A percentile compares a stretch with the other conserved stretches of the same genome.
Conservation (phyloP, 192 early-diverging fungal genomes). For the Chytriomyces hyalinus region DNA sequence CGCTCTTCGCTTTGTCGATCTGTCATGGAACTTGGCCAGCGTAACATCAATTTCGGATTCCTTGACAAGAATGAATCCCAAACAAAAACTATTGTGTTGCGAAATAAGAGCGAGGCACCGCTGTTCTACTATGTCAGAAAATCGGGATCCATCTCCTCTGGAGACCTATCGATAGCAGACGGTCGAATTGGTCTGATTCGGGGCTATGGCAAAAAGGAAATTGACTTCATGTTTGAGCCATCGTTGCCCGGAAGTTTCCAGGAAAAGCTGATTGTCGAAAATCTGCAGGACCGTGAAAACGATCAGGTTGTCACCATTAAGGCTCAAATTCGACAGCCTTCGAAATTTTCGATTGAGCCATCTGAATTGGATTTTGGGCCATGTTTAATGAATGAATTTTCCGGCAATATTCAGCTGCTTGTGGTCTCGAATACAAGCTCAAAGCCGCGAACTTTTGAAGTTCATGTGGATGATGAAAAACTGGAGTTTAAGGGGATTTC, state of each 20-base stretch:
- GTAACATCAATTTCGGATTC: constrained; percentile 95
- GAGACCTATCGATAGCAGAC: constrained; percentile 81
- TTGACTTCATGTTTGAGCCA: constrained; percentile 92
- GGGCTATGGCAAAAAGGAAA: constrained; percentile 86
- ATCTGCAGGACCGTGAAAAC: constrained; percentile 84
- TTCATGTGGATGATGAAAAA: constrained; percentile 74
- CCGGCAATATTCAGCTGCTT: constrained; percentile 62
- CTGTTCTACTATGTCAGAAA: constrained; percentile 91
- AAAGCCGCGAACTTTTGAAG: constrained; percentile 76
- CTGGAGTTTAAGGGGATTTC: constrained; percentile 42
- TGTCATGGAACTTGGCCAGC: constrained; percentile 92
- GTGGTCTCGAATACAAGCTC: constrained; percentile 81
- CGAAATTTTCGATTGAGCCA: constrained; percentile 83
- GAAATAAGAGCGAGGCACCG: constrained; percentile 89
- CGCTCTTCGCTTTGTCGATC: constrained; percentile 82
- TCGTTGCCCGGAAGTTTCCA: constrained; percentile 85
- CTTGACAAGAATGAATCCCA: constrained; percentile 82
- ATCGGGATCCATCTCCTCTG: constrained; percentile 92
- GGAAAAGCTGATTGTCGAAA: constrained; percentile 86
- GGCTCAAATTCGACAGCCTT: constrained; percentile 85
- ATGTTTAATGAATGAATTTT: constrained; percentile 64
- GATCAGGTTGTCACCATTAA: constrained; percentile 83
- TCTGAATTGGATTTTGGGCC: constrained; percentile 76
- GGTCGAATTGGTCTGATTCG: constrained; percentile 87
- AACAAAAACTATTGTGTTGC: constrained; percentile 85